Conservation (phyloP, 495 filamentous ascomycete species). For the Aspergillus diversus region DNA sequence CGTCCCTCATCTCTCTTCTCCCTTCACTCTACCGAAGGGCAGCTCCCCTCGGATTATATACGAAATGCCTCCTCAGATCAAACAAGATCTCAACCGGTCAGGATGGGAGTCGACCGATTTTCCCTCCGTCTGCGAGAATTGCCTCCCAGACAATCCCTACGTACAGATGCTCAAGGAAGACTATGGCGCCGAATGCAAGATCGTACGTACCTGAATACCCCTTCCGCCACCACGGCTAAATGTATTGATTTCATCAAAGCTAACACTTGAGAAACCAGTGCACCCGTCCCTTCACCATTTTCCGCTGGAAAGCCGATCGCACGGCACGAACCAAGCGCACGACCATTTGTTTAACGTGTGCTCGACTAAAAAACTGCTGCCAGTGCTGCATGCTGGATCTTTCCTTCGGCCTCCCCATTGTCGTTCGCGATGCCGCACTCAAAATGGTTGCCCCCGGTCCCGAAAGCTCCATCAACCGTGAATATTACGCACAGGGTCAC, state of each 20-base stretch:
- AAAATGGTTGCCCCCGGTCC: conserved; percentile 96
- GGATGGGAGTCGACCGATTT: conserved; percentile 92
- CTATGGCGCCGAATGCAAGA: conserved; percentile 72
- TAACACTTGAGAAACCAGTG: conserved; percentile 51
- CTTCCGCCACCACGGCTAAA: not conserved
- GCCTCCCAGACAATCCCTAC: conserved; percentile 94
- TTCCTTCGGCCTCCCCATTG: conserved; percentile 90
- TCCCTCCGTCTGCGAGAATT: conserved; percentile 70
- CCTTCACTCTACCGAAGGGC: conserved; percentile 7
- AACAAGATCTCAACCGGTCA: conserved; percentile 94
- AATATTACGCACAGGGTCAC: conserved; percentile 97
- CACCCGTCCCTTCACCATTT: conserved; percentile 94
- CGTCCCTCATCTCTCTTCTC: not conserved
- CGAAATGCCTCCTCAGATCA: conserved; percentile 68
- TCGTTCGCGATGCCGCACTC: conserved; percentile 92
- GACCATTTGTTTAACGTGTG: conserved; percentile 93
- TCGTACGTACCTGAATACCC: conserved; percentile 37
- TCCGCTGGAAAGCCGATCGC: conserved; percentile 90
- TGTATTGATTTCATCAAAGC: not conserved
- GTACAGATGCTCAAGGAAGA: conserved; percentile 99
- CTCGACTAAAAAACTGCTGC: conserved; percentile 94
- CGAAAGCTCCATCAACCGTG: conserved; percentile 85
- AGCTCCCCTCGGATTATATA: not conserved
- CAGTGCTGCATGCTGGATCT: conserved; percentile 99
- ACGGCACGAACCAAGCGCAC: conserved; percentile 85